Conservation (phyloP, 2,329 filamentous ascomycete genomes). For the Passalora sequoiae region DNA sequence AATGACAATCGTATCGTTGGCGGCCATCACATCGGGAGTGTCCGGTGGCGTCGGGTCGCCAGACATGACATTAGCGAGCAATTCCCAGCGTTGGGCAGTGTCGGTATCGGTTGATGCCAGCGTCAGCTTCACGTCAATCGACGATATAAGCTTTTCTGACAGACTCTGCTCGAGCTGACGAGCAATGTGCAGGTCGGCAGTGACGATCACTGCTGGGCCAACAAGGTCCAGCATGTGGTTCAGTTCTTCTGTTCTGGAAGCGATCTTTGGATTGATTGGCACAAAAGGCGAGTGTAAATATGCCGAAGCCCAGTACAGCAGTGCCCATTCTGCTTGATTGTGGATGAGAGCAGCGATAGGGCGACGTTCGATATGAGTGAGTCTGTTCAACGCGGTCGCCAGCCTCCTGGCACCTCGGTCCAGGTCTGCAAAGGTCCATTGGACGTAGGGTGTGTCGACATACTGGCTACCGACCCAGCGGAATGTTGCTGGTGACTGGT, state of each 20-base stretch:
- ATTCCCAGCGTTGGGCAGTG: constrained; percentile 22
- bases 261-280: constrained; percentile 31
- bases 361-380: constrained; percentile 29
- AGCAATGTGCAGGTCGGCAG: constrained; percentile 26
- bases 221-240: constrained; percentile 31
- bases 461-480: constrained; percentile 30
- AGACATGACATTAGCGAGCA: constrained; percentile 29
- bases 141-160: constrained; percentile 22
- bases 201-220: constrained; percentile 27
- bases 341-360: constrained; percentile 31
- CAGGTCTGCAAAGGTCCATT: constrained; percentile 32
- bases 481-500: constrained; percentile 28
- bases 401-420: constrained; percentile 31
- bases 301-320: constrained; percentile 32
- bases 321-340: constrained; percentile 33
- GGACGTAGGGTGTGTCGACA: constrained; percentile 24
- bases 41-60: constrained; percentile 31
- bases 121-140: constrained; percentile 25
- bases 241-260: constrained; percentile 28
- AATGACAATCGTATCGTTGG: constrained; percentile 37
- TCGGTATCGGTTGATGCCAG: constrained; percentile 18
- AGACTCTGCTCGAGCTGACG: constrained; percentile 28
- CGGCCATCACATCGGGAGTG: constrained; percentile 27
- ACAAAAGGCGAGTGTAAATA: constrained; percentile 32
- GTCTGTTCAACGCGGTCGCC: constrained; percentile 28